These are phyloP conservation scores for Apophysomyces ossiformis DNA, from an alignment of 371 early-diverging fungal species.

Conservation along the genomic window DNA sequence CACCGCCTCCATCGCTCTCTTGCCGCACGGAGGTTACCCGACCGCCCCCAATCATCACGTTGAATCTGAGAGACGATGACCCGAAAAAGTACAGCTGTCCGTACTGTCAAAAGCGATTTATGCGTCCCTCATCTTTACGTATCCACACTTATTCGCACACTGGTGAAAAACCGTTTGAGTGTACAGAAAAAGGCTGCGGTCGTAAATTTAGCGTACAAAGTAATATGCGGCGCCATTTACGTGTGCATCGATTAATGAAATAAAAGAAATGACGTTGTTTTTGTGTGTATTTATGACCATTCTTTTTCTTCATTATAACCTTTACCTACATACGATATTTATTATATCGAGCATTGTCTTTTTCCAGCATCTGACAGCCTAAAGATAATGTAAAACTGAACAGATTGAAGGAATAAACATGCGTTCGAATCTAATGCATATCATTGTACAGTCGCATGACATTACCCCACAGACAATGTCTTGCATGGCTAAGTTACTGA, in stretches of 20 bases:
- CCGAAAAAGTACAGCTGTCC: conserved; percentile 63
- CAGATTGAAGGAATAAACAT: too few relatives aligned
- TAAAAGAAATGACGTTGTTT: background rate
- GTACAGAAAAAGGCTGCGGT: conserved; percentile 66
- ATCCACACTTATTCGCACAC: conserved; percentile 79
- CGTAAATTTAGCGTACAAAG: conserved; percentile 78
- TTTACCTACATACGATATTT: background rate
- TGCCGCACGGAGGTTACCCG: background rate
- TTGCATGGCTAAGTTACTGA: too few relatives aligned
- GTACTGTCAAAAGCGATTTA: conserved; percentile 71
- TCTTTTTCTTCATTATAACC: too few relatives aligned
- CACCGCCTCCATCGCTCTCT: background rate
- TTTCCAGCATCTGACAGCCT: too few relatives aligned
- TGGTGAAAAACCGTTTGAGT: conserved; percentile 76
- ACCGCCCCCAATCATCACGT: background rate
- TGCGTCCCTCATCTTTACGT: conserved; percentile 72
- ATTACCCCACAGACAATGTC: too few relatives aligned
- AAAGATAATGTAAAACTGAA: too few relatives aligned
- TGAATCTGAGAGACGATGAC: background rate
- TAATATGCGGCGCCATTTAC: conserved; percentile 75
- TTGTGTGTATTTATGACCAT: too few relatives aligned
- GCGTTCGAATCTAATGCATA: too few relatives aligned
- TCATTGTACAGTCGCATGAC: too few relatives aligned
- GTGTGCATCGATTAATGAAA: conserved; percentile 14
- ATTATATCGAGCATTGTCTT: background rate